phyloP scores from a whole-genome alignment of 164 flowering plant species.

The Umbellularia californica region DNA sequence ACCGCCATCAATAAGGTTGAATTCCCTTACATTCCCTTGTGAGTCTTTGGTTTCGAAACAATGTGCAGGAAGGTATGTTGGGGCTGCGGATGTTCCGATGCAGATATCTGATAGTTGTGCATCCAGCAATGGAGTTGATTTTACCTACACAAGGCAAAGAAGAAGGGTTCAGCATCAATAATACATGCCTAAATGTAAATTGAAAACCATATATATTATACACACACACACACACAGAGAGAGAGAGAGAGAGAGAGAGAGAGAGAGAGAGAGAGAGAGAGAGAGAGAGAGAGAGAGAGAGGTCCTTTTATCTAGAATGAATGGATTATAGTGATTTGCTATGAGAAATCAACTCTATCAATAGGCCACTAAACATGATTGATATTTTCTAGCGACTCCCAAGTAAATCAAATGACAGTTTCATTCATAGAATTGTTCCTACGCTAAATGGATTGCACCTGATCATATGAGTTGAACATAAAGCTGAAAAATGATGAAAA shows the following conservation, averaged over 20 bases:
- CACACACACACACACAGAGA: neutral
- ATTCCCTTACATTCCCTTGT: constrained; percentile 24
- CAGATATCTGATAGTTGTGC: constrained; percentile 54
- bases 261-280: too few relatives aligned
- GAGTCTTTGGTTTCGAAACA: constrained; percentile 32
- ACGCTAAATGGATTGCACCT: too few relatives aligned
- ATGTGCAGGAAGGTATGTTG: constrained; percentile 48
- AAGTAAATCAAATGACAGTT: too few relatives aligned
- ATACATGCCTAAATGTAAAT: neutral
- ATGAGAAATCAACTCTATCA: too few relatives aligned
- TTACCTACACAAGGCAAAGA: constrained; percentile 19
- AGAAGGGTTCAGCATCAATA: neutral
- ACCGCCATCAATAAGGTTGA: constrained; percentile 66
- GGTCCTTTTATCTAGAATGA: neutral
- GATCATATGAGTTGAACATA: too few relatives aligned
- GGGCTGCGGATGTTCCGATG: constrained; percentile 63
- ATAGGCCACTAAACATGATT: too few relatives aligned
- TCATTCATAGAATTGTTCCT: too few relatives aligned
- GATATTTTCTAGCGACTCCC: too few relatives aligned
- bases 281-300: neutral
- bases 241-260: neutral
- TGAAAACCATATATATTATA: neutral
- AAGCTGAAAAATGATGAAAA: too few relatives aligned
- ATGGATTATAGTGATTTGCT: too few relatives aligned
- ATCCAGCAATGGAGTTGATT: constrained; percentile 18